These are phyloP conservation scores for Creolimax fragrantissima DNA, from an alignment of 78 protist genomes.

Conservation along the genomic window DNA sequence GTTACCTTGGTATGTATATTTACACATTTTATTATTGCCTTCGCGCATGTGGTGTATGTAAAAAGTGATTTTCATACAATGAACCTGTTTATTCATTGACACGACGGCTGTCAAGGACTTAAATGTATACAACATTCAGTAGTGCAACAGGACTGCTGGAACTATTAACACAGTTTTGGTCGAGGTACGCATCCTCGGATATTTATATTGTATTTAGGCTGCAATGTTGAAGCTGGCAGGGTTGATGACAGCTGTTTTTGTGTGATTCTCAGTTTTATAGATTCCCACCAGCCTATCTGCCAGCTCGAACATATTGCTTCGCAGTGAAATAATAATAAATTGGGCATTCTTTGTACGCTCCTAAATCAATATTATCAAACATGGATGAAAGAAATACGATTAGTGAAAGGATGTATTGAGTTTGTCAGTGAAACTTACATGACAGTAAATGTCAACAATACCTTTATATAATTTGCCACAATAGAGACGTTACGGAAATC, in stretches of 20 bases:
- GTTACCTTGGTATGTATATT: too few relatives aligned
- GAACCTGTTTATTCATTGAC: too few relatives aligned
- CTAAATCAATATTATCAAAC: not conserved
- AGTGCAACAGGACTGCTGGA: too few relatives aligned
- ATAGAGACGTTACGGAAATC: slow-evolving; percentile 92
- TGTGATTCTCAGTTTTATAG: slow-evolving; percentile 91
- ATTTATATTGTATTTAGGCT: too few relatives aligned
- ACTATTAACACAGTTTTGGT: too few relatives aligned
- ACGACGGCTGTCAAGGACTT: not conserved
- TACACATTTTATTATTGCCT: too few relatives aligned
- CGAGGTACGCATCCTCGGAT: too few relatives aligned
- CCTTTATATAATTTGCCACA: slow-evolving; percentile 95
- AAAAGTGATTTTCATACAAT: too few relatives aligned
- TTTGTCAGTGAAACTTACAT: not conserved
- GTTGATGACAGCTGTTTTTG: slow-evolving; percentile 88
- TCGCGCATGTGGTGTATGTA: too few relatives aligned
- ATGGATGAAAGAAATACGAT: not conserved
- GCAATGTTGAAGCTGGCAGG: slow-evolving; percentile 46
- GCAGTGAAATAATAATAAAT: slow-evolving; percentile 93
- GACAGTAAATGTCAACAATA: too few relatives aligned
- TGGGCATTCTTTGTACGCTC: slow-evolving; percentile 97
- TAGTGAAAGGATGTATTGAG: too few relatives aligned
- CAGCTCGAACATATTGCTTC: slow-evolving; percentile 99
- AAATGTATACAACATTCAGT: not conserved
- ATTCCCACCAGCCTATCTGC: slow-evolving; percentile 98